Evolutionary conservation across 2,329 filamentous ascomycete genomes (phyloP).

Genomic region (Colletotrichum lupini): DNA sequence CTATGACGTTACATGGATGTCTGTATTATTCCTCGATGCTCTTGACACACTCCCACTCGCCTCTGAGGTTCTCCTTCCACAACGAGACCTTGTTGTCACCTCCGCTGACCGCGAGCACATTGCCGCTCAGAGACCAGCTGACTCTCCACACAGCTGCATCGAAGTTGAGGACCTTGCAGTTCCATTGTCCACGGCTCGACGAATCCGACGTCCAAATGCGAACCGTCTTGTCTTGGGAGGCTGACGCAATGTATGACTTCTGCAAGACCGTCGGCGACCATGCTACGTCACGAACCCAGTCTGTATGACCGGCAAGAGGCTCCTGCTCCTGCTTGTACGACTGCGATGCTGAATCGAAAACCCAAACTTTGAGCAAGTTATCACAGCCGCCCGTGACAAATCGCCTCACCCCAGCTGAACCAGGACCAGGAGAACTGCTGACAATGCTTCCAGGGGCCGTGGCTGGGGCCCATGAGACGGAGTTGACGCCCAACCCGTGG

Average conservation of each 20-base stretch:
- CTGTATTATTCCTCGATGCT: conserved; percentile 83
- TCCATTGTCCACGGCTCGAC: conserved; percentile 78
- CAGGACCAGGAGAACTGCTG: conserved; percentile 72
- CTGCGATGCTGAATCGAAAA: conserved; percentile 74
- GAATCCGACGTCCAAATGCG: conserved; percentile 92
- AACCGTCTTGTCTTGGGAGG: conserved; percentile 96
- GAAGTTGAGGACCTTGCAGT: conserved; percentile 85
- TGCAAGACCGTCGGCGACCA: conserved; percentile 96
- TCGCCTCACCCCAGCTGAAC: conserved; percentile 74
- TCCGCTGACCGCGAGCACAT: conserved; percentile 92
- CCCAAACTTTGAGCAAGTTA: conserved; percentile 94
- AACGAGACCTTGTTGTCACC: conserved; percentile 96
- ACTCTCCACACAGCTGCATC: conserved; percentile 94
- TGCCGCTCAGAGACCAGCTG: conserved; percentile 97
- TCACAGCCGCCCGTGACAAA: conserved; percentile 97
- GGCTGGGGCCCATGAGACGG: conserved; percentile 93
- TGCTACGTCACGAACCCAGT: conserved; percentile 98
- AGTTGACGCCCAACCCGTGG: conserved; percentile 94
- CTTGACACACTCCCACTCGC: conserved; percentile 97
- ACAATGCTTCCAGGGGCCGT: conserved; percentile 86
- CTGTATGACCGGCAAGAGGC: conserved; percentile 82
- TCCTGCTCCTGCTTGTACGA: conserved; percentile 71
- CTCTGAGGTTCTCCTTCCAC: conserved; percentile 98
- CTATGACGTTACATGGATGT: conserved; percentile 26
- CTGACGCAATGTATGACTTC: conserved; percentile 96